Percentiles rank a stretch among this genome's conserved stretches.
Evolutionary conservation across 306 rosid species (phyloP).

Genomic region (Alnus rubra): DNA sequence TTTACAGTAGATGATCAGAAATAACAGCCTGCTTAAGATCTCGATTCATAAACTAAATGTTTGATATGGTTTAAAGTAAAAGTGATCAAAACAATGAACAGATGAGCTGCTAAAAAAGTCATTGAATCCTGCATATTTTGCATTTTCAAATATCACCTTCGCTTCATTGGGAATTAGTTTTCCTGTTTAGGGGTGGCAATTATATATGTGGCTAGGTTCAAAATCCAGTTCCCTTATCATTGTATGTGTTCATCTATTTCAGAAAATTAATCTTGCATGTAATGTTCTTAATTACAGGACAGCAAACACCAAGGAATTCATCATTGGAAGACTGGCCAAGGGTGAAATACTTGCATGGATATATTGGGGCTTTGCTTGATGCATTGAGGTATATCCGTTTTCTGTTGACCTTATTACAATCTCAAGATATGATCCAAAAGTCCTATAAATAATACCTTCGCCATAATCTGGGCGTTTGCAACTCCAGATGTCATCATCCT

Average conservation of each 20-base stretch:
- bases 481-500: not conserved
- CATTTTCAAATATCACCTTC: not conserved
- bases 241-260: not conserved
- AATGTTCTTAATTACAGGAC: conserved; percentile 34
- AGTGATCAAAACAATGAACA: not conserved
- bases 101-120: not conserved
- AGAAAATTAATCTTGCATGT: not conserved
- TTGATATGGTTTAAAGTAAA: not conserved
- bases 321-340: conserved; percentile 57
- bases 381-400: conserved; percentile 48
- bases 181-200: not conserved
- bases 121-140: not conserved
- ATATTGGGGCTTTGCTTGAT: conserved; percentile 41
- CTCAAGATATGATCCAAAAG: not conserved
- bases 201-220: not conserved
- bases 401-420: not conserved
- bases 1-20: too few species aligned
- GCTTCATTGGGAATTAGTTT: not conserved
- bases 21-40: not conserved
- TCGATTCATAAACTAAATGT: too few species aligned
- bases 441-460: not conserved
- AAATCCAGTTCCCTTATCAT: not conserved
- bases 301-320: conserved; percentile 46
- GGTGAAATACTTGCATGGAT: conserved; percentile 44
- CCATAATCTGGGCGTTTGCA: not conserved